A percentile compares a stretch with the other conserved stretches of the same genome.
phyloP scores from a whole-genome alignment of 306 rosid genomes.

The Lagenaria siceraria region DNA sequence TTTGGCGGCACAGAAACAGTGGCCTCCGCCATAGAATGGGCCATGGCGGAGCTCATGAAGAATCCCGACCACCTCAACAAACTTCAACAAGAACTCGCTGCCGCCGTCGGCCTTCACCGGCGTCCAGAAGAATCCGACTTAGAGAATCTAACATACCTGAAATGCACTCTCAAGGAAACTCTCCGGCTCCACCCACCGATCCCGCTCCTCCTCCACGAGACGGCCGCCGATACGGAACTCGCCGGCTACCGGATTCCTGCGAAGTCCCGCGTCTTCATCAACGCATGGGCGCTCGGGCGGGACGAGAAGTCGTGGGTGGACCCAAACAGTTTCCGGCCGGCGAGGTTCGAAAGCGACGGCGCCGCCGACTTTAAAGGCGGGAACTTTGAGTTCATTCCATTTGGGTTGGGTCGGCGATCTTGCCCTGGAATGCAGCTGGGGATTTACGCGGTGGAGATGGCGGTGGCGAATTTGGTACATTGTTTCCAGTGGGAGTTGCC shows the following conservation, averaged over 20 bases:
- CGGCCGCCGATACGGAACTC: slow-evolving; percentile 49
- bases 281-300: slow-evolving; percentile 80
- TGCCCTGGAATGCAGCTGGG: slow-evolving; percentile 94
- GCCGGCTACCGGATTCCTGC: slow-evolving; percentile 51
- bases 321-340: slow-evolving; percentile 38
- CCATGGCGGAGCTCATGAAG: slow-evolving; percentile 61
- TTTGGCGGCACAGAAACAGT: slow-evolving; percentile 95
- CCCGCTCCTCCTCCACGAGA: slow-evolving; percentile 89
- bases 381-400: slow-evolving; percentile 77
- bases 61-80: slow-evolving; percentile 45
- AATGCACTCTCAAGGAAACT: slow-evolving; percentile 53
- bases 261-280: slow-evolving; percentile 60
- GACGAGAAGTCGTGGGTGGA: slow-evolving; percentile 51
- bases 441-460: slow-evolving; percentile 54
- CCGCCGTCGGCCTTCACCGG: slow-evolving; percentile 57
- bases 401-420: slow-evolving; percentile 88
- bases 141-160: slow-evolving; percentile 47
- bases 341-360: slow-evolving; percentile 36
- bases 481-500: slow-evolving; percentile 83
- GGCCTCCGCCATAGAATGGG: slow-evolving; percentile 90
- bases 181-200: slow-evolving; percentile 89
- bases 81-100: slow-evolving; percentile 49
- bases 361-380: slow-evolving; percentile 64
- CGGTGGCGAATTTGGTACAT: slow-evolving; percentile 65
- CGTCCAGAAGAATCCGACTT: slow-evolving; percentile 52